A percentile compares a stretch with the other conserved stretches of the same genome.
Evolutionary conservation across 495 filamentous ascomycete genomes (phyloP).

Genomic region (Aspergillus baeticus): DNA sequence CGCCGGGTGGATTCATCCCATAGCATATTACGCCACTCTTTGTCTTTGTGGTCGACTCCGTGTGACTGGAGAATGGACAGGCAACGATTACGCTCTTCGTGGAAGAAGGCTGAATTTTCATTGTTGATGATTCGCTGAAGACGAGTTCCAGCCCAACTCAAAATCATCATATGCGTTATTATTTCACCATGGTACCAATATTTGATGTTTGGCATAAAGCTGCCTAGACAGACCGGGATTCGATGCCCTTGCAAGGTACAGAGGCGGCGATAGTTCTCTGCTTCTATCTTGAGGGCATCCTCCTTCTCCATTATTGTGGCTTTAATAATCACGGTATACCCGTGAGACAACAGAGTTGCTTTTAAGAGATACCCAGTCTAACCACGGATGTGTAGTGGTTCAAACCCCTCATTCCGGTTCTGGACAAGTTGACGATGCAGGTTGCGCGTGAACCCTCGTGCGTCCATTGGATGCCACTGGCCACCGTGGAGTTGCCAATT

Average conservation of each 20-base stretch:
- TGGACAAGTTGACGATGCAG: constrained; percentile 25
- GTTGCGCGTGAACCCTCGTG: constrained; percentile 23
- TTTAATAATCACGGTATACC: constrained; percentile 31
- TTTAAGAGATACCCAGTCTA: constrained; percentile 31
- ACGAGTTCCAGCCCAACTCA: constrained; percentile 24
- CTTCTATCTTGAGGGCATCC: constrained; percentile 24
- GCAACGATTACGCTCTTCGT: constrained; percentile 17
- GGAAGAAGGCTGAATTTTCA: constrained; percentile 20
- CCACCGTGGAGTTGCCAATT: constrained; percentile 21
- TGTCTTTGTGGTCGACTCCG: constrained; percentile 21
- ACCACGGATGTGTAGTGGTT: constrained; percentile 25
- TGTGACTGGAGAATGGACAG: constrained; percentile 15
- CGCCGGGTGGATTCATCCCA: constrained; percentile 14
- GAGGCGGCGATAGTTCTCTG: constrained; percentile 25
- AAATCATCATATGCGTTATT: constrained; percentile 27
- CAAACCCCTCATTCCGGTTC: constrained; percentile 24
- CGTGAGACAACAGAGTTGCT: constrained; percentile 25
- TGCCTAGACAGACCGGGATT: constrained; percentile 23
- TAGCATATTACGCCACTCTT: constrained; percentile 26
- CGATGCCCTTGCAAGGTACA: constrained; percentile 20
- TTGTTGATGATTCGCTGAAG: constrained; percentile 24
- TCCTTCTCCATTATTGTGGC: constrained; percentile 25
- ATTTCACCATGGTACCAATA: constrained; percentile 30
- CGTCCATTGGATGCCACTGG: constrained; percentile 16
- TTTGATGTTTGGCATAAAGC: constrained; percentile 19